Base-by-base conservation (phyloP, 495 filamentous ascomycete genomes). In the Entonaema liquescens region DNA sequence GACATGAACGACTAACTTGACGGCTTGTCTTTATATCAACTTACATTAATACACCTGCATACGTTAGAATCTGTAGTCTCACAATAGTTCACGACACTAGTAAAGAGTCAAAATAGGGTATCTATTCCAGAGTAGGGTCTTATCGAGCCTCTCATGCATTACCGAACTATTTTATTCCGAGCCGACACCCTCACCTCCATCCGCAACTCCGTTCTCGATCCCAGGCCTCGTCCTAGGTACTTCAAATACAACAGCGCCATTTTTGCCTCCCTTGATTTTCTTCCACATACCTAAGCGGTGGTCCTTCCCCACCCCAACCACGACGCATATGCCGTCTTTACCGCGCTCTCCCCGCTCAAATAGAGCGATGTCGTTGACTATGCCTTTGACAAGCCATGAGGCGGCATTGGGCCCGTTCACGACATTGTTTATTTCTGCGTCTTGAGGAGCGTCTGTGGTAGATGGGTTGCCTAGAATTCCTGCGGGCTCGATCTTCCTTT, bases 231-330 rank as follows among this genome's bases (percentile, higher is more conserved):
- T 75, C 74, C 83, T 86, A 0, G 90, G 88, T 25, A 97, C 88
- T 77, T 95, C 91, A 70, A 96, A 94, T 2, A 97, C 84, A 11
- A 92, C 84, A 11, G 90, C 90, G 2, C 92, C 91, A 76, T 94
- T 97, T 70, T 88, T 90, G 2, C 88, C 94, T 0, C 82, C 80
- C 61, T 80, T 78, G 55, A 88, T 77, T 1, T 85, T 67, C 71
- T 86, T 87, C 92, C 92, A 98, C 62, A 90, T 84, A 1, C 92
- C 95, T 33, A 96, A 80, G 21, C 92, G 85, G 74, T 93, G 89
- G 80, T 98, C 94, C 75, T 93, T 96, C 19, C 93, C 94, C 8
- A 94, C 84, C 1, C 89, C 95, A 52, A 88, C 91, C 36, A 94
- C 91, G 42, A 99, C 85, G 65, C 90, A 93, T 0, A 97, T 72